Evolutionary conservation across 495 filamentous ascomycete species (phyloP), one percentile per base, ranked within the genome.

Genomic region (Haplographium delicatum): DNA sequence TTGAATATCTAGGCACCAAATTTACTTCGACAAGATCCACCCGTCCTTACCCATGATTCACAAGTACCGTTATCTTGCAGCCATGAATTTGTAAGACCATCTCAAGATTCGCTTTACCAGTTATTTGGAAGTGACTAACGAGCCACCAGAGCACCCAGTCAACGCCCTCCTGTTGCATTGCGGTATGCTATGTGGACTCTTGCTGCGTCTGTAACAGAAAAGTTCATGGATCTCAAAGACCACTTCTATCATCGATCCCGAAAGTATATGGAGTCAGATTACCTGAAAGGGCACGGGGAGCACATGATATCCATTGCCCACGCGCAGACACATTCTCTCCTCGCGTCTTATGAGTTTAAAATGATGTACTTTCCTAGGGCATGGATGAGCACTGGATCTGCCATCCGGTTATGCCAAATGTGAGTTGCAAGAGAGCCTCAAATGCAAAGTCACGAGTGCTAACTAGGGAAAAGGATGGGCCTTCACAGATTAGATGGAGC

Each of bases 311-410:
- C 83, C 9, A 70, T 96, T 18, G 84, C 81, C 20, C 82, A 93
- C 59, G 82, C 81, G 28, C 94, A 97, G 65, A 77, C 87, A 2
- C 93, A 94, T 78, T 68, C 82, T 8, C 69, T 99, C 4, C 77
- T 95, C 43, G 76, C 81, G 3, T 79, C 76, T 0, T 96, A 95
- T 59, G 93, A 99, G 63, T 97, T 96, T 64, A 94, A 90, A 67
- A 85, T 87, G 77, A 96, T 99, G 87, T 95, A 88, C 65, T 99
- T 99, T 57, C 93, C 93, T 2, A 74, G 94, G 33, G 94, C 94
- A 3, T 99, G 93, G 93, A 77, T 96, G 67, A 96, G 86, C 48
- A 82, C 85, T 8, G 94, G 91, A 13, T 77, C 87, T 44, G 85
- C 83, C 2, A 78, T 83, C 11, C 74, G 93, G 50, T 65, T 96